Evolutionary conservation across 75 land plant genomes (phyloP).

Genomic region (Pinus tabuliformis): DNA sequence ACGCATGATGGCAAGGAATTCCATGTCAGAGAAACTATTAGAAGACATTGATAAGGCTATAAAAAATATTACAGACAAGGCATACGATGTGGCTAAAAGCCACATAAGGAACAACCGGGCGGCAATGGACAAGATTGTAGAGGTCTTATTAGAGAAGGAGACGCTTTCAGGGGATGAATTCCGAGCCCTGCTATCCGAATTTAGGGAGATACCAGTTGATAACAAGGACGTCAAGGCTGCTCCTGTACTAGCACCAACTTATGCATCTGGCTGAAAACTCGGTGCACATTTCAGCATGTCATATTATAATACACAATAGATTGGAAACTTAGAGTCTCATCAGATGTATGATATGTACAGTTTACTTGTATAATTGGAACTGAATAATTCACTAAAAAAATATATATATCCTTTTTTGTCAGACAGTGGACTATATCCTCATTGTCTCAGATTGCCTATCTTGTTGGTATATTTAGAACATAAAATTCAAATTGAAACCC

Average conservation of each 20-base stretch:
- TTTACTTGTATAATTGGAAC: neutral
- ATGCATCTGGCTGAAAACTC: neutral
- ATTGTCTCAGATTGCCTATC: neutral
- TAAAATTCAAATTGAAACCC: neutral
- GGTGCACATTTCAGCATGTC: neutral
- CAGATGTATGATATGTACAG: neutral
- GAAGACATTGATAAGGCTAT: conserved; percentile 79
- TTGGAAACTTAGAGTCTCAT: neutral
- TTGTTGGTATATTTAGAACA: neutral
- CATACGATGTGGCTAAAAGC: conserved; percentile 67
- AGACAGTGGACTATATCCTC: neutral
- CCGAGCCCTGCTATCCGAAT: conserved; percentile 73
- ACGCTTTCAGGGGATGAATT: conserved; percentile 83
- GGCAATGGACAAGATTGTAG: conserved; percentile 80
- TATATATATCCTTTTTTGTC: neutral
- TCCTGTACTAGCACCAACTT: conserved; percentile 6
- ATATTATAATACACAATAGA: neutral
- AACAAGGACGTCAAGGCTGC: neutral
- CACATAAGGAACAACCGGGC: conserved; percentile 76
- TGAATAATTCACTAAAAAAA: neutral
- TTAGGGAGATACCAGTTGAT: conserved; percentile 39
- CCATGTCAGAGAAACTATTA: conserved; percentile 90
- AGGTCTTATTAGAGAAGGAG: conserved; percentile 77
- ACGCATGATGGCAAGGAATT: conserved; percentile 84
- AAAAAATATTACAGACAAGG: conserved; percentile 59